phyloP scores from a whole-genome alignment of 1,284 basidiomycete genomes.

The Lentinus polychrous region DNA sequence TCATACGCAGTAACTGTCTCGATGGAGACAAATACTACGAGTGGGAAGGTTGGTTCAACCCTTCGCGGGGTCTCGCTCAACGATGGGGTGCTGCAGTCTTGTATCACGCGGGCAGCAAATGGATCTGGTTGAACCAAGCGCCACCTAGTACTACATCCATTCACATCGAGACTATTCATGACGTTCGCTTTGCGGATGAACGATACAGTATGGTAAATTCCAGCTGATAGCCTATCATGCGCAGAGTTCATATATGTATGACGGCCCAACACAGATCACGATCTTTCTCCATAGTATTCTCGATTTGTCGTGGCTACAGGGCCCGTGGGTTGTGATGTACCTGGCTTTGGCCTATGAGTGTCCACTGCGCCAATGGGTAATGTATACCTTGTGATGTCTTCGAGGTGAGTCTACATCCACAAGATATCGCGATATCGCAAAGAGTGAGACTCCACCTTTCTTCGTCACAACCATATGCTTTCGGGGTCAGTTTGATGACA shows the following conservation, averaged over 20 bases:
- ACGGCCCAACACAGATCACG: too few relatives aligned
- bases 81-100: constrained; percentile 38
- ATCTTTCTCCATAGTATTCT: constrained; percentile 25
- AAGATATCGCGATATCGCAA: constrained; percentile 6
- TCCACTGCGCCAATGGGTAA: constrained; percentile 89
- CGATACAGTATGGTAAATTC: background rate
- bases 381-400: constrained; percentile 49
- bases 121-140: constrained; percentile 40
- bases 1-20: constrained; percentile 34
- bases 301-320: constrained; percentile 30
- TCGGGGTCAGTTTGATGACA: constrained; percentile 96
- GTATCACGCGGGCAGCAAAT: constrained; percentile 41
- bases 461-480: constrained; percentile 98
- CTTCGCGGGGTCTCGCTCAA: constrained; percentile 28
- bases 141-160: constrained; percentile 15
- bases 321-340: constrained; percentile 25
- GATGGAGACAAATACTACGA: constrained; percentile 36
- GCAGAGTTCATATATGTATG: too few relatives aligned
- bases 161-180: constrained; percentile 18
- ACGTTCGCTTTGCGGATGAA: constrained; percentile 27
- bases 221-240: too few relatives aligned
- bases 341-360: constrained; percentile 89
- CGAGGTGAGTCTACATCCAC: background rate
- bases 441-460: constrained; percentile 53
- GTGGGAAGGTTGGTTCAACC: constrained; percentile 39